Percentiles rank a stretch among this genome's conserved stretches.
phyloP scores from a whole-genome alignment of 2,329 filamentous ascomycete genomes.

The Tolypocladium pustulatum region DNA sequence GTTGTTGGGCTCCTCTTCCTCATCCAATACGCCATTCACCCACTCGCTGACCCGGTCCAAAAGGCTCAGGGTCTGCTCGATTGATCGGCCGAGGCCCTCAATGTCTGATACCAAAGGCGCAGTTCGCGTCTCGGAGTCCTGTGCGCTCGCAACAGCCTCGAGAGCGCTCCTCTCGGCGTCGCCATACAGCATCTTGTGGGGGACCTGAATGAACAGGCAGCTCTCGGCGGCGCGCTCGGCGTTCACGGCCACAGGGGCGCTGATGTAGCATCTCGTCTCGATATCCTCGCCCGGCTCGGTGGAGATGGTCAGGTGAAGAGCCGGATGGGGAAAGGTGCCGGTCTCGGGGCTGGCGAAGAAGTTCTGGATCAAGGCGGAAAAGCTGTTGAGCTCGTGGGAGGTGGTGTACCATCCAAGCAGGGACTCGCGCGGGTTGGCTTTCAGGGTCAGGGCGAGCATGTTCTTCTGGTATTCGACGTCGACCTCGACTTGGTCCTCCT shows the following conservation, averaged over 20 bases:
- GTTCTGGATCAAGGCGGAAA: conserved; percentile 95
- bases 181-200: conserved; percentile 84
- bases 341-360: conserved; percentile 97
- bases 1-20: conserved; percentile 81
- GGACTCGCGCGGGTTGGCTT: conserved; percentile 86
- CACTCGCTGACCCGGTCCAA: conserved; percentile 87
- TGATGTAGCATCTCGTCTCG: conserved; percentile 89
- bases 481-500: conserved; percentile 96
- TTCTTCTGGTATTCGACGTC: conserved; percentile 99
- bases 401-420: conserved; percentile 98
- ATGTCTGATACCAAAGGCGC: conserved; percentile 75
- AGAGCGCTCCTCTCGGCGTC: conserved; percentile 59
- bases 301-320: conserved; percentile 89
- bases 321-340: conserved; percentile 94
- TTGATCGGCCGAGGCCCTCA: conserved; percentile 72
- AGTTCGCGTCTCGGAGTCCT: conserved; percentile 65
- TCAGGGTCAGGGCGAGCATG: conserved; percentile 91
- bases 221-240: conserved; percentile 91
- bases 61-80: conserved; percentile 81
- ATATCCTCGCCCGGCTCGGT: conserved; percentile 83
- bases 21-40: conserved; percentile 87
- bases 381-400: conserved; percentile 92
- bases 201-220: conserved; percentile 94
- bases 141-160: conserved; percentile 74
- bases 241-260: conserved; percentile 86